phyloP scores from a whole-genome alignment of 805 yeast species.

The Starmerella etchellsii region DNA sequence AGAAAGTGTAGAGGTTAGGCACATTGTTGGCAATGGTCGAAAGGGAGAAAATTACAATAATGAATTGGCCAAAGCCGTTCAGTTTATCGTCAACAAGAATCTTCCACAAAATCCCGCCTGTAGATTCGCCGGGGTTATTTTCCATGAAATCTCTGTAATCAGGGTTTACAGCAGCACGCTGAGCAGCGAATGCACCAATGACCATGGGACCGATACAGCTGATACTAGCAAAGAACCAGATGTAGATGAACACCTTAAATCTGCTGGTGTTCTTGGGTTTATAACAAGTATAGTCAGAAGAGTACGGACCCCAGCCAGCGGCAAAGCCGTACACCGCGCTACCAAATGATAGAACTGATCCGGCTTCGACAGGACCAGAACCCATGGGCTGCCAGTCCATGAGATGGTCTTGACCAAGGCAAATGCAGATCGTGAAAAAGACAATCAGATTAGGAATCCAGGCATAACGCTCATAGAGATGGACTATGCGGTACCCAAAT shows the following conservation, averaged over 20 bases:
- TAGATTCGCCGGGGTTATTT: slow-evolving; percentile 25
- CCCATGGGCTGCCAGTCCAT: slow-evolving; percentile 36
- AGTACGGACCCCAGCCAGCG: slow-evolving; percentile 88
- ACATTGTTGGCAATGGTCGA: slow-evolving; percentile 85
- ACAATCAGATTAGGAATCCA: slow-evolving; percentile 74
- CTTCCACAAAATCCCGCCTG: slow-evolving; percentile 76
- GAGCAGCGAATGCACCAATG: slow-evolving; percentile 76
- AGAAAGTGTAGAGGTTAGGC: slow-evolving; percentile 88
- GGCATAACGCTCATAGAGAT: slow-evolving; percentile 66
- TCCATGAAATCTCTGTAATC: slow-evolving; percentile 43
- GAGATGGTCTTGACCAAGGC: slow-evolving; percentile 59
- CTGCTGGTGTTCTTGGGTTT: slow-evolving; percentile 56
- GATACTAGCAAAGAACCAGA: slow-evolving; percentile 47
- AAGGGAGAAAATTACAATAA: slow-evolving; percentile 69
- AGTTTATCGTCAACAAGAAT: slow-evolving; percentile 67
- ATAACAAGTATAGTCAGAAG: slow-evolving; percentile 84
- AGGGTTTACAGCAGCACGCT: slow-evolving; percentile 40
- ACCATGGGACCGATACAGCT: slow-evolving; percentile 64
- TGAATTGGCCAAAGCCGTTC: slow-evolving; percentile 82
- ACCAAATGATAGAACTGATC: slow-evolving; percentile 66
- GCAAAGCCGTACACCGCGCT: slow-evolving; percentile 78
- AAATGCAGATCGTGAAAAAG: slow-evolving; percentile 66
- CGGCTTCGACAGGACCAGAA: slow-evolving; percentile 59
- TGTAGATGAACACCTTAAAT: slow-evolving; percentile 47
- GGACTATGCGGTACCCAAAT: slow-evolving; percentile 74